phyloP scores from a whole-genome alignment of 345 rosid genomes.

The Trapa incisa region DNA sequence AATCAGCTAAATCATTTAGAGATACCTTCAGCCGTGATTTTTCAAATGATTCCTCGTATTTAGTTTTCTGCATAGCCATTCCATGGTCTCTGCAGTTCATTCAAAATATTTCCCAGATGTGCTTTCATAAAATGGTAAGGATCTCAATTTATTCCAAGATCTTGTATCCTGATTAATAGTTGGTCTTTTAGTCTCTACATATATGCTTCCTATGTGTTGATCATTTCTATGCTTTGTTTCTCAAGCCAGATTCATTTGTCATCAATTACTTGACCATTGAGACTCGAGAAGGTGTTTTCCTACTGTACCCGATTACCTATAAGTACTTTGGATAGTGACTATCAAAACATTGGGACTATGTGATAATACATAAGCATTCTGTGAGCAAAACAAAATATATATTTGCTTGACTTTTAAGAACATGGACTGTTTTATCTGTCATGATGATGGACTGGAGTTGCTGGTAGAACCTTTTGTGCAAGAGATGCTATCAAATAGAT shows the following conservation, averaged over 20 bases:
- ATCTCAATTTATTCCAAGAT: neutral
- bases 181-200: neutral
- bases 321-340: too few relatives aligned
- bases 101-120: too few relatives aligned
- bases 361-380: too few relatives aligned
- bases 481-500: constrained; percentile 18
- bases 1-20: too few relatives aligned
- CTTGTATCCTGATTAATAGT: neutral
- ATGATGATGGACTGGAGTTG: constrained; percentile 17
- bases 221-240: neutral
- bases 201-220: neutral
- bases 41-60: too few relatives aligned
- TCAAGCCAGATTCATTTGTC: neutral
- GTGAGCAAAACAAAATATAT: neutral
- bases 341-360: too few relatives aligned
- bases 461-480: constrained; percentile 21
- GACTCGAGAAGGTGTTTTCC: too few relatives aligned
- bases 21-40: too few relatives aligned
- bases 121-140: neutral
- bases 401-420: constrained; percentile 8
- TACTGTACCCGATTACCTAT: too few relatives aligned
- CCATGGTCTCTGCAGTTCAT: too few relatives aligned
- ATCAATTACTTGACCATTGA: neutral
- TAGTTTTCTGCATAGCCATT: too few relatives aligned
- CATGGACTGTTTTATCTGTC: constrained; percentile 17